Conservation (phyloP, 1,284 basidiomycete species). For the Irpex sp. region DNA sequence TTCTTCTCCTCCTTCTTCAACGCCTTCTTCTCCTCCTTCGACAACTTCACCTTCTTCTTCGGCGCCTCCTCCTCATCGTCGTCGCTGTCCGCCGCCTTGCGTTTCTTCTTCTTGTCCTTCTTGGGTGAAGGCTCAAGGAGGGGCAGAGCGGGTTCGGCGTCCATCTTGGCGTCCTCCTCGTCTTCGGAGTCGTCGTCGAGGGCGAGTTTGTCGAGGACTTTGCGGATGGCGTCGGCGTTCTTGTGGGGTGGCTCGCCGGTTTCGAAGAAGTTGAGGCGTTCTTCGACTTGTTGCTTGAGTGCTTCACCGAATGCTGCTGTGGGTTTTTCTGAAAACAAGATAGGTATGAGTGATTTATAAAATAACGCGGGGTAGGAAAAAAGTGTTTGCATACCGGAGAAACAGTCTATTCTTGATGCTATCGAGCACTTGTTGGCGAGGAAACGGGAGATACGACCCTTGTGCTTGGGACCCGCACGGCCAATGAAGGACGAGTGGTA, state of each 20-base stretch:
- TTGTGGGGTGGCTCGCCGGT: conserved; percentile 80
- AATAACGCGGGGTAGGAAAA: background rate
- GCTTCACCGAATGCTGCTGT: conserved; percentile 96
- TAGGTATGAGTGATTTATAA: background rate
- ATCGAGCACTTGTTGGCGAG: conserved; percentile 99
- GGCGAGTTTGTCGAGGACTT: conserved; percentile 80
- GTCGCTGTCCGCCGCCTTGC: conserved; percentile 61
- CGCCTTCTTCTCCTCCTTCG: conserved; percentile 82
- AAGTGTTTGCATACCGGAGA: conserved; percentile 57
- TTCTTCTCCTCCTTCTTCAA: conserved; percentile 75
- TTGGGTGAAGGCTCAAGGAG: conserved; percentile 51
- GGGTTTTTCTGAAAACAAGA: conserved; percentile 74
- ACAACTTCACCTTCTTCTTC: conserved; percentile 69
- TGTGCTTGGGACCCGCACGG: conserved; percentile 92
- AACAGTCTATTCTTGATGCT: conserved; percentile 97
- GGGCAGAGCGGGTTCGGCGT: conserved; percentile 44
- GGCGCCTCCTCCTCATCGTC: conserved; percentile 52
- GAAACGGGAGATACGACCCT: conserved; percentile 97
- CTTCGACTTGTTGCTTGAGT: conserved; percentile 91
- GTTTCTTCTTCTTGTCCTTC: conserved; percentile 54
- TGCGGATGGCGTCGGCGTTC: conserved; percentile 86
- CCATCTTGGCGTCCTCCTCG: conserved; percentile 53
- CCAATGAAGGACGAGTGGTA: conserved; percentile 97
- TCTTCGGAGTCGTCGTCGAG: conserved; percentile 56
- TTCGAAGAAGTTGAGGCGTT: conserved; percentile 94